These are phyloP conservation scores for Blastocystis sp. DNA, from an alignment of 352 stramenopile genomes.

Conservation along the genomic window DNA sequence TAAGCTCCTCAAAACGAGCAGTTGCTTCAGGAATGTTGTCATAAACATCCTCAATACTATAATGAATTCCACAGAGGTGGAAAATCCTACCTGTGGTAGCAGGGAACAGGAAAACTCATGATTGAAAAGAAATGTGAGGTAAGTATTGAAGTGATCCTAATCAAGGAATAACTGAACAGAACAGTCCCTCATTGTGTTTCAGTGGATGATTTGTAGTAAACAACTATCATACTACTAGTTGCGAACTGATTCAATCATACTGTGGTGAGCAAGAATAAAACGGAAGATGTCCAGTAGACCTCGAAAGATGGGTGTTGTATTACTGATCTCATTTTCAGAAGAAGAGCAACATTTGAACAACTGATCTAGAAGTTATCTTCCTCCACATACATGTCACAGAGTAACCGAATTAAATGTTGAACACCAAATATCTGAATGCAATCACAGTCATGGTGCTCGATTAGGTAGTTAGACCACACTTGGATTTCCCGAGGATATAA, in stretches of 20 bases:
- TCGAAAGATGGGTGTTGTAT: too few species aligned
- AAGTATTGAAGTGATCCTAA: neutral
- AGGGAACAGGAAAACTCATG: conserved; percentile 7
- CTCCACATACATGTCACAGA: neutral
- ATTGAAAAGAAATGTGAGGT: neutral
- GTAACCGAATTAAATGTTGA: neutral
- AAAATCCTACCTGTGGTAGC: conserved; percentile 1
- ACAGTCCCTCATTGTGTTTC: too few species aligned
- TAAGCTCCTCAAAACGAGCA: conserved; percentile 66
- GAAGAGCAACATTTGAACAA: too few species aligned
- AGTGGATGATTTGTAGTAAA: too few species aligned
- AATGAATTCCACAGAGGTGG: neutral
- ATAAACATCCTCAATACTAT: conserved; percentile 8
- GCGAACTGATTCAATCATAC: too few species aligned
- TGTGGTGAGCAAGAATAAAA: too few species aligned
- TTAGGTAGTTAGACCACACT: neutral
- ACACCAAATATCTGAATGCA: neutral
- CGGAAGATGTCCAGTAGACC: too few species aligned
- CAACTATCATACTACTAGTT: too few species aligned
- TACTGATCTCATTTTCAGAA: too few species aligned
- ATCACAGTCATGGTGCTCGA: neutral
- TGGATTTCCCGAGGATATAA: neutral
- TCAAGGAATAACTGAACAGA: neutral
- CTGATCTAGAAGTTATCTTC: too few species aligned
- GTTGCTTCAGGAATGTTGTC: conserved; percentile 31